phyloP scores from a whole-genome alignment of 202 grass and related monocot genomes.

The Setaria italica region DNA sequence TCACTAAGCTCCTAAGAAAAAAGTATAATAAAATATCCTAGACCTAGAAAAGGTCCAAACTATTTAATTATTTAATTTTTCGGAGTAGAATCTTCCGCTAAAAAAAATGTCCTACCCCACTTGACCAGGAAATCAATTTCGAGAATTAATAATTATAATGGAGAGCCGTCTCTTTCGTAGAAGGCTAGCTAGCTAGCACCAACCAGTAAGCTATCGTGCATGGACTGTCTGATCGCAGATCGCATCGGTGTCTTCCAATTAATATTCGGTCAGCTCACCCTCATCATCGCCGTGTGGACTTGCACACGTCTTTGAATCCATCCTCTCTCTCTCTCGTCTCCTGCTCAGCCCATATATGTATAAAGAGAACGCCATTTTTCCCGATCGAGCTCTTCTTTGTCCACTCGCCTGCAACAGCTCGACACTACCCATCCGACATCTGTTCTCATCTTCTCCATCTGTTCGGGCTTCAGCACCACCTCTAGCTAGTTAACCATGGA shows the following conservation, averaged over 20 bases:
- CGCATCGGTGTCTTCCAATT: neutral
- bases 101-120: neutral
- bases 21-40: neutral
- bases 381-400: neutral
- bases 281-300: slow-evolving; percentile 29
- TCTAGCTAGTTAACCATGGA: neutral
- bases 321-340: neutral
- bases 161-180: slow-evolving; percentile 28
- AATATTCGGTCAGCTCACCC: slow-evolving; percentile 16
- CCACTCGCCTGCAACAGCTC: neutral
- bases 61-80: neutral
- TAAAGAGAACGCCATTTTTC: neutral
- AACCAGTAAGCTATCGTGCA: neutral
- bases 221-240: neutral
- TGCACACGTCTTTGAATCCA: slow-evolving; percentile 46
- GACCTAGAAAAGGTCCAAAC: neutral
- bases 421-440: neutral
- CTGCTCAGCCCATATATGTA: neutral
- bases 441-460: neutral
- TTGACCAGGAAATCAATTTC: neutral
- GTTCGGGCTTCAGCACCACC: neutral
- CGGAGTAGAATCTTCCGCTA: neutral
- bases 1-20: neutral
- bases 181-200: slow-evolving; percentile 13
- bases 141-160: neutral